phyloP scores from a whole-genome alignment of 345 rosid species.

The Schrenkiella parvula region DNA sequence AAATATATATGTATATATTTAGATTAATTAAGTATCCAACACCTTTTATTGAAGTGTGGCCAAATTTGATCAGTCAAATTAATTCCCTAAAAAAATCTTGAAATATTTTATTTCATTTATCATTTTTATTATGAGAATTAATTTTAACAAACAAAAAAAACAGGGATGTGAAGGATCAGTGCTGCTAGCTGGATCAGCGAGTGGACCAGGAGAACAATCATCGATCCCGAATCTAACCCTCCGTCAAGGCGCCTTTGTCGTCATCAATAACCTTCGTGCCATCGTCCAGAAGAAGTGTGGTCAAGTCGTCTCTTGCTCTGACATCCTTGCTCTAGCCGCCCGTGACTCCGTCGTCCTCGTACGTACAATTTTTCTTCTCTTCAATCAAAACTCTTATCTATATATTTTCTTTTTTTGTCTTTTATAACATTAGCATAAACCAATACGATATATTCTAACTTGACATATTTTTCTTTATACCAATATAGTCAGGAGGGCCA shows the following conservation, averaged over 20 bases:
- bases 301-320: slow-evolving; percentile 50
- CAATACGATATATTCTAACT: background rate
- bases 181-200: slow-evolving; percentile 69
- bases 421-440: background rate
- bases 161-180: slow-evolving; percentile 94
- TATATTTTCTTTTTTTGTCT: background rate
- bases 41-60: too few relatives aligned
- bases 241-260: slow-evolving; percentile 36
- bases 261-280: slow-evolving; percentile 41
- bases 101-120: background rate
- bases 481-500: slow-evolving; percentile 73
- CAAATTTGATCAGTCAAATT: too few relatives aligned
- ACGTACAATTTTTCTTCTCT: background rate
- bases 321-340: slow-evolving; percentile 47
- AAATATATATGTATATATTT: background rate
- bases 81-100: too few relatives aligned
- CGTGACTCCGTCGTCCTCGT: slow-evolving; percentile 48
- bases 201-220: slow-evolving; percentile 79
- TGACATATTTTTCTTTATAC: background rate
- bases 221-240: slow-evolving; percentile 55
- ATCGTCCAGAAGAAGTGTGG: slow-evolving; percentile 39
- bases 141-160: background rate
- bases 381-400: background rate
- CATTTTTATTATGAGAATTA: background rate
- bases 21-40: too few relatives aligned